These are phyloP conservation scores for Euphrasia confusa DNA, from an alignment of 257 asterid species.

Conservation along the genomic window DNA sequence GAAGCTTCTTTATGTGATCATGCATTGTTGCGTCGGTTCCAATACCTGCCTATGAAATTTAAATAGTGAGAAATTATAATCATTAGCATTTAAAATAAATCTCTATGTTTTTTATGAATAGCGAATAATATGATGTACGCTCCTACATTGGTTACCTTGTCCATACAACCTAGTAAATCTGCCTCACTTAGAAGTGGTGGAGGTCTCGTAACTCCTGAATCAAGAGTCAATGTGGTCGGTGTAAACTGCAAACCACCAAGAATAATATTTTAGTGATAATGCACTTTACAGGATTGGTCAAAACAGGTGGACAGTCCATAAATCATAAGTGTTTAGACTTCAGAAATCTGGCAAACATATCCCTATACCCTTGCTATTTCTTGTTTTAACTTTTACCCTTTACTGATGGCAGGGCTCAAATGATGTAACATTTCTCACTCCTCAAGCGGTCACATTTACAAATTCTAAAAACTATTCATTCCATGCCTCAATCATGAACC, in stretches of 20 bases:
- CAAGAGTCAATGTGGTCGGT: conserved; percentile 82
- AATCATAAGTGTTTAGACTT: neutral
- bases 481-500: conserved; percentile 17
- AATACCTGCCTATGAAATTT: conserved; percentile 65
- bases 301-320: conserved; percentile 17
- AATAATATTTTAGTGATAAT: conserved; percentile 2
- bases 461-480: conserved; percentile 7
- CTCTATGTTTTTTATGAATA: neutral
- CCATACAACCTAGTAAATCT: conserved; percentile 92
- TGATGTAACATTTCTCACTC: conserved; percentile 1
- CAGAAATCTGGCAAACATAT: neutral
- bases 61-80: conserved; percentile 15
- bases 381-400: conserved; percentile 18
- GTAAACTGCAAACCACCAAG: conserved; percentile 55
- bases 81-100: conserved; percentile 7
- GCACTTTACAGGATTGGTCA: conserved; percentile 13
- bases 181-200: conserved; percentile 97
- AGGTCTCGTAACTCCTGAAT: conserved; percentile 94
- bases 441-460: conserved; percentile 10
- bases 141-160: conserved; percentile 54
- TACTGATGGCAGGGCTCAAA: conserved; percentile 16
- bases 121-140: conserved; percentile 15
- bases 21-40: conserved; percentile 99
- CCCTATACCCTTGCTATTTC: conserved; percentile 14
- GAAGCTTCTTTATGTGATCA: conserved; percentile 95